Conservation (phyloP, 495 filamentous ascomycete genomes). For the Penicillium bialowiezense region DNA sequence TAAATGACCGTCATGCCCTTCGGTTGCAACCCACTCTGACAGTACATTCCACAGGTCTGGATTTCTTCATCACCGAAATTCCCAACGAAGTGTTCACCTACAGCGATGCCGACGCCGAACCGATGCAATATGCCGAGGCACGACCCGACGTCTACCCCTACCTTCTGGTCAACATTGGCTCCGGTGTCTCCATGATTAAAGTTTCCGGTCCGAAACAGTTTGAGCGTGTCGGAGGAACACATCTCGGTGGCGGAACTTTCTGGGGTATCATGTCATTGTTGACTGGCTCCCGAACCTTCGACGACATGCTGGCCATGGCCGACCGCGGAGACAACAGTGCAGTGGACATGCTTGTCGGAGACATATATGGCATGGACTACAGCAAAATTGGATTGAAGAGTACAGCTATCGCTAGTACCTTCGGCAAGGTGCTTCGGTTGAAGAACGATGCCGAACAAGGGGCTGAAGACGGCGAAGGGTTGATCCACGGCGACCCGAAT, state of each 20-base stretch:
- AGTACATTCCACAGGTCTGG: conserved; percentile 60
- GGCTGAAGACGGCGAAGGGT: conserved; percentile 72
- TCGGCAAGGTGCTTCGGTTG: conserved; percentile 91
- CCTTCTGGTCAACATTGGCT: conserved; percentile 97
- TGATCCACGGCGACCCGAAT: conserved; percentile 50
- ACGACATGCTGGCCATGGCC: conserved; percentile 95
- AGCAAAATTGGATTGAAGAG: conserved; percentile 91
- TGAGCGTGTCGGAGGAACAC: conserved; percentile 89
- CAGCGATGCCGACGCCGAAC: conserved; percentile 76
- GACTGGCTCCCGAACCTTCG: conserved; percentile 86
- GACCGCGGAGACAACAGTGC: conserved; percentile 86
- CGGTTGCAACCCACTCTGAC: background rate
- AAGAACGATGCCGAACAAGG: conserved; percentile 72
- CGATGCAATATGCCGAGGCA: conserved; percentile 78
- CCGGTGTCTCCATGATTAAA: conserved; percentile 97
- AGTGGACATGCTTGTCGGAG: conserved; percentile 96
- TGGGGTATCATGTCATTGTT: conserved; percentile 91
- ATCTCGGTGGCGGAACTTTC: conserved; percentile 90
- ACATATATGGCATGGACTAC: conserved; percentile 97
- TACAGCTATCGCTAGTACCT: conserved; percentile 90
- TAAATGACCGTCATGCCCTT: conserved; percentile 23
- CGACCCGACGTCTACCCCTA: conserved; percentile 86
- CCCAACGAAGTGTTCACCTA: conserved; percentile 96
- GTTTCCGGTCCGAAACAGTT: conserved; percentile 84
- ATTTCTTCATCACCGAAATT: conserved; percentile 98